Conservation (phyloP, 108 stramenopile species). For the Stephanodiscus triporus region DNA sequence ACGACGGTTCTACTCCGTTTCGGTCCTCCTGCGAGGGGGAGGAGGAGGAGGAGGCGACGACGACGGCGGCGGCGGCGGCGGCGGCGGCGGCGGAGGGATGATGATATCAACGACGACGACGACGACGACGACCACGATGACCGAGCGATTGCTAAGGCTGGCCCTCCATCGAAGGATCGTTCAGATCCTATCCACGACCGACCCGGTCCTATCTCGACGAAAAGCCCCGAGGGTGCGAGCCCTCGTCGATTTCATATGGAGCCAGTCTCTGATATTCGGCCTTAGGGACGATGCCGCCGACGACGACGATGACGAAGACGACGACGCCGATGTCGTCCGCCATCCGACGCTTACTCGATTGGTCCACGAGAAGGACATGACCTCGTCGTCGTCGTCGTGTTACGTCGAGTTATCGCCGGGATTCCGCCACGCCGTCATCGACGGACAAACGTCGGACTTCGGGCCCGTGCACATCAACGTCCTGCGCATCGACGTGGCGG, state of each 20-base stretch:
- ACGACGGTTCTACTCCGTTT: conserved; percentile 36
- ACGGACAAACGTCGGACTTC: conserved; percentile 29
- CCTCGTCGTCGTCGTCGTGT: conserved; percentile 10
- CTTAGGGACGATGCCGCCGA: neutral
- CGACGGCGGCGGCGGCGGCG: neutral
- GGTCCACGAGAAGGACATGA: conserved; percentile 2
- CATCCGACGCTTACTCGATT: conserved; percentile 18
- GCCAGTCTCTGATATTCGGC: conserved; percentile 25
- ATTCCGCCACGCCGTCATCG: conserved; percentile 36
- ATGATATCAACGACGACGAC: conserved; percentile 11
- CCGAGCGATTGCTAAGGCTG: conserved; percentile 30
- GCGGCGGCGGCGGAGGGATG: too few relatives aligned
- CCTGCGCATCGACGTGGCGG: conserved; percentile 26
- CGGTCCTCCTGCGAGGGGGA: neutral
- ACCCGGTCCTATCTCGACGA: conserved; percentile 15
- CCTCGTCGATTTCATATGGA: conserved; percentile 44
- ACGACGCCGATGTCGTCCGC: neutral
- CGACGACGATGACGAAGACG: too few relatives aligned
- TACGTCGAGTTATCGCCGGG: conserved; percentile 32
- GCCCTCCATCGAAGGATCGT: conserved; percentile 36
- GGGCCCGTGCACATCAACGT: conserved; percentile 45
- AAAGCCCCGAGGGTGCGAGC: conserved; percentile 40
- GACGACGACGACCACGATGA: neutral
- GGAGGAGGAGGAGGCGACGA: neutral
- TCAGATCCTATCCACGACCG: conserved; percentile 34